phyloP scores from a whole-genome alignment of 2,329 filamentous ascomycete genomes.

The Myriosclerotinia curreyana region DNA sequence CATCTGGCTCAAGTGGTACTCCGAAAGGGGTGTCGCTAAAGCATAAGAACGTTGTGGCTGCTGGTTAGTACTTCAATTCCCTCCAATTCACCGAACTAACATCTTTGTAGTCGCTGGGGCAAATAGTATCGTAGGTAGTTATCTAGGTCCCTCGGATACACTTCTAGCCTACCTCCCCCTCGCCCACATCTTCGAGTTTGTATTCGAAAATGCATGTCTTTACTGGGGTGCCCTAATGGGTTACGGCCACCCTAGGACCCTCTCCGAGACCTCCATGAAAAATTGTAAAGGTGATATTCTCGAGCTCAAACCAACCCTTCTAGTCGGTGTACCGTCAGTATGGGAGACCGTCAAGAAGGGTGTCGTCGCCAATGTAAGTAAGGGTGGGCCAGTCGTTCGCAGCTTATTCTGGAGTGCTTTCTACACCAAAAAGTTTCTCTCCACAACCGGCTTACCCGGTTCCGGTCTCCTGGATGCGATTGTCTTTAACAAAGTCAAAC shows the following conservation, averaged over 20 bases:
- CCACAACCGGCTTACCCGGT: constrained; percentile 57
- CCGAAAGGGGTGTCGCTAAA: constrained; percentile 88
- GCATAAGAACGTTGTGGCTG: constrained; percentile 79
- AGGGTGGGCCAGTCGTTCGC: constrained; percentile 62
- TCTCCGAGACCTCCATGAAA: constrained; percentile 80
- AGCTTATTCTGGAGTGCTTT: constrained; percentile 72
- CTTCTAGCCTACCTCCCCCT: constrained; percentile 90
- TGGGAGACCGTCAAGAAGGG: constrained; percentile 99
- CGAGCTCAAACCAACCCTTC: constrained; percentile 82
- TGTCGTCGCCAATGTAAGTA: constrained; percentile 66
- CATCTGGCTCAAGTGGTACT: constrained; percentile 82
- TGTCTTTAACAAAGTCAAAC: constrained; percentile 87
- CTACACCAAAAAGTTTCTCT: constrained; percentile 46
- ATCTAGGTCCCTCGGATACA: constrained; percentile 72
- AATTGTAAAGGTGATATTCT: constrained; percentile 94
- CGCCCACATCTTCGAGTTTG: constrained; percentile 94
- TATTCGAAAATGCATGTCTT: constrained; percentile 86
- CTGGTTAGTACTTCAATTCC: constrained; percentile 51
- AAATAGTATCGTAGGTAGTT: constrained; percentile 70
- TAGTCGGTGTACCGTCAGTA: constrained; percentile 92
- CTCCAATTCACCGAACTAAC: constrained; percentile 18
- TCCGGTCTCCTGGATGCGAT: constrained; percentile 69
- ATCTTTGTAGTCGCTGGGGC: constrained; percentile 68
- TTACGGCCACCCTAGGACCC: constrained; percentile 85
- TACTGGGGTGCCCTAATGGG: constrained; percentile 90